Evolutionary conservation across 805 yeast species (phyloP).

Genomic region (Suhomyces sp.): DNA sequence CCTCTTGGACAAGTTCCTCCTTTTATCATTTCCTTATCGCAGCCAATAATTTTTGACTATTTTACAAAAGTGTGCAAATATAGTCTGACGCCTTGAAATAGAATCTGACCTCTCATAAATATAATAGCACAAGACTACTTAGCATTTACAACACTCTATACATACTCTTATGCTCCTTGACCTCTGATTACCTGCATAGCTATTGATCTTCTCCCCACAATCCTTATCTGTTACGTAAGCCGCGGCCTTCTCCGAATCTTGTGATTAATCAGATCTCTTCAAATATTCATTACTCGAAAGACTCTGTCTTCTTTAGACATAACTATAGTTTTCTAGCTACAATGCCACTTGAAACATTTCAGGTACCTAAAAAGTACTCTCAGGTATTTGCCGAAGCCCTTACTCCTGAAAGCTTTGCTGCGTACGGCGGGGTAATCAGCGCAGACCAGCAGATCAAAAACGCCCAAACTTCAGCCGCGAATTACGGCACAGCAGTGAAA

Average conservation of each 20-base stretch:
- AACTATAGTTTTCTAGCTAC: not conserved
- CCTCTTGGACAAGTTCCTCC: not conserved
- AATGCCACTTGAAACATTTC: slow-evolving; percentile 45
- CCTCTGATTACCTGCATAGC: too few species aligned
- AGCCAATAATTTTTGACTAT: not conserved
- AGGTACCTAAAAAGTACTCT: slow-evolving; percentile 17
- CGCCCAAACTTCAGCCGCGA: slow-evolving; percentile 52
- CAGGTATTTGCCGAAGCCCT: slow-evolving; percentile 51
- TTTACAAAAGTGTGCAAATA: not conserved
- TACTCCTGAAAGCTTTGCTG: slow-evolving; percentile 63
- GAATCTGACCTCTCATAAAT: too few species aligned
- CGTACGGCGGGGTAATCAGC: slow-evolving; percentile 75
- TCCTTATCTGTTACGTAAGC: not conserved
- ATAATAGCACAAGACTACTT: too few species aligned
- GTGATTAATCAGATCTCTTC: not conserved
- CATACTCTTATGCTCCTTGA: too few species aligned
- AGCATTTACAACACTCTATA: too few species aligned
- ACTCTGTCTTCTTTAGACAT: not conserved
- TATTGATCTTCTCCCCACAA: not conserved
- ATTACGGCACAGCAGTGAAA: slow-evolving; percentile 92
- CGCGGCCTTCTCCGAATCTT: slow-evolving; percentile 10
- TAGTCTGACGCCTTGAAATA: not conserved
- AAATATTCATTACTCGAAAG: not conserved
- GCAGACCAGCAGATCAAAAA: slow-evolving; percentile 66
- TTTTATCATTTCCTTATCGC: not conserved